Base-by-base conservation (phyloP, 2,329 filamentous ascomycete genomes). In the Arthrinium phaeospermum region DNA sequence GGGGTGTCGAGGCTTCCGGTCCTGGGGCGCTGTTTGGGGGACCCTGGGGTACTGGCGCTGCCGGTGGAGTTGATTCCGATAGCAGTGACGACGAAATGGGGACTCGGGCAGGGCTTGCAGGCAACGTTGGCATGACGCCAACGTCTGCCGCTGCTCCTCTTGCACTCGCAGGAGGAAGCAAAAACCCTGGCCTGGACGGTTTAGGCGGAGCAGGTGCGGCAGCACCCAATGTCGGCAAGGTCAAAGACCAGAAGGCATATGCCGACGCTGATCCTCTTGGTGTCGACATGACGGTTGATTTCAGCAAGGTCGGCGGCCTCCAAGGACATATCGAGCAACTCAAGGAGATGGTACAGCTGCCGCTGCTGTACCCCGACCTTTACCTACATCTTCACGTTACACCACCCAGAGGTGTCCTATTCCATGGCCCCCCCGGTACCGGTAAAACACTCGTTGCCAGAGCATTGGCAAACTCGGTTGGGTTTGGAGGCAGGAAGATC, bases 311-410 rank as follows among this genome's bases (percentile, higher is more conserved):
- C 71, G 96, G 96, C 79, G 96, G 96, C 53, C 85, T 99, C 64
- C 92, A 97, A 80, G 92, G 94, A 47, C 96, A 98, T 80, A 98
- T 99, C 80, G 95, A 98, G 80, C 94, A 98, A 82, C 87, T 99
- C 74, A 98, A 99, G 83, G 96, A 99, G 84, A 99, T 99, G 96
- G 96, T 99, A 24, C 93, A 96, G 76, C 88, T 99, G 73, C 96
- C 96, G 2, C 85, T 99, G 27, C 89, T 98, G 7, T 99, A 99
- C 79, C 96, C 96, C 0, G 96, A 99, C 81, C 91, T 98, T 57
- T 99, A 98, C 82, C 88, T 92, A 75, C 92, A 91, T 74, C 97
- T 98, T 82, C 92, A 97, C 76, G 94, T 98, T 73, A 98, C 95
- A 1, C 96, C 96, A 14, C 96, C 96, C 16, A 91, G 97, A 70